Base-by-base conservation (phyloP, 768 basidiomycete genomes). In the Gelatoporia subvermispora region DNA sequence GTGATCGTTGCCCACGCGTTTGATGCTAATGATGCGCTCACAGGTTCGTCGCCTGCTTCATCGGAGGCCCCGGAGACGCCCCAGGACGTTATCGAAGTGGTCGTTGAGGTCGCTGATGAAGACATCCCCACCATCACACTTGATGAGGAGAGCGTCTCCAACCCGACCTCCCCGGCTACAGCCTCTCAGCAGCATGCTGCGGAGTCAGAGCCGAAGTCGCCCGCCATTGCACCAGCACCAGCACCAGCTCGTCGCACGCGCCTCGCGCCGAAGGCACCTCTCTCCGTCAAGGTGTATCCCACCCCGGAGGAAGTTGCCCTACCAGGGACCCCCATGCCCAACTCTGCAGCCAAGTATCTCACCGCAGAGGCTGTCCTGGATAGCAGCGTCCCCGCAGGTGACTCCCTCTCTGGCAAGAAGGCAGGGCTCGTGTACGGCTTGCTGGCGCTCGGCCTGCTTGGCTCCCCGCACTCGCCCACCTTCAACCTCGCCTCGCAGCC, bases 361-460 rank as follows among this genome's bases (percentile, higher is more conserved):
- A 50, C 13, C 31, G 49, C 35, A 11, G 45, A 47, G 10, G 40
- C 40, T 9, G 18, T 28, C 15, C 22, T 52, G 21, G 55, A 59
- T 42, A 54, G 56, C 35, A 55, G 58, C 21, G 57, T 59, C 55
- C 55, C 55, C n/a, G 48, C 58, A 10, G 56, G 44, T 45, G 53
- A 56, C 10, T 56, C 55, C 2, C 56, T 55, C 55, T 47, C 53
- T 1, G 56, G 56, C 44, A 55, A 57, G 43, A 57, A 51, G 45
- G 46, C 51, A 1, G 45, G 53, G 50, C 41, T 57, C 25, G 38
- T 59, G 39, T 56, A 52, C 38, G 53, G 58, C 21, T 40, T 59
- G 8, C 48, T 59, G 8, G 55, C 55, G 1, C 49, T 59, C 40
- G 58, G 55, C 15, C 40, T 54, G 17, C 53, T 59, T 3, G 49